A percentile compares a stretch with the other conserved stretches of the same genome.
Conservation (phyloP, 306 rosid species). For the Mucuna pruriens region DNA sequence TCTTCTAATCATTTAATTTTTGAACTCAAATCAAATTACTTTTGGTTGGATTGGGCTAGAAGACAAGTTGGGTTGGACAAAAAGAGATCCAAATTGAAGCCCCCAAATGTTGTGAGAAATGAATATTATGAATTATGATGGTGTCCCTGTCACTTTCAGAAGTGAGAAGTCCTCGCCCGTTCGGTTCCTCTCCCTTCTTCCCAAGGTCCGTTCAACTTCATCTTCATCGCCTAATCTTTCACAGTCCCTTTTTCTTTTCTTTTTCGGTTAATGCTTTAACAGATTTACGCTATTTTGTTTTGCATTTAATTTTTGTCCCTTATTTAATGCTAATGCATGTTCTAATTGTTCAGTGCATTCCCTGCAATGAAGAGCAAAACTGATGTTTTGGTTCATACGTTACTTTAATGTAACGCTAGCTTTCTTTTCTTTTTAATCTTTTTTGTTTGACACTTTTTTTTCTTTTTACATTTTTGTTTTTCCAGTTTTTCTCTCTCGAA, state of each 20-base stretch:
- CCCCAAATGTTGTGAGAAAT: not conserved
- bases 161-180: not conserved
- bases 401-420: not conserved
- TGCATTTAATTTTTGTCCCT: not conserved
- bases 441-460: not conserved
- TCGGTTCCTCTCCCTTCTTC: slow-evolving; percentile 12
- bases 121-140: not conserved
- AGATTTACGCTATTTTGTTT: slow-evolving; percentile 13
- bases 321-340: not conserved
- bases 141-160: not conserved
- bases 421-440: not conserved
- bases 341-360: slow-evolving; percentile 20
- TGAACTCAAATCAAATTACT: not conserved
- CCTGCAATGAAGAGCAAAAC: not conserved
- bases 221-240: not conserved
- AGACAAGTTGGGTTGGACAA: not conserved
- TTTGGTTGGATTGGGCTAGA: not conserved
- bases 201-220: slow-evolving; percentile 28
- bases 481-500: not conserved
- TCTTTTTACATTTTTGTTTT: not conserved
- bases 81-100: not conserved
- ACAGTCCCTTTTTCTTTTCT: not conserved
- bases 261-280: not conserved
- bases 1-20: not conserved
- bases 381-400: not conserved